Evolutionary conservation across 768 basidiomycete species (phyloP), one percentile per base, ranked within the genome.

Genomic region (Tricholoma hemisulphureum): DNA sequence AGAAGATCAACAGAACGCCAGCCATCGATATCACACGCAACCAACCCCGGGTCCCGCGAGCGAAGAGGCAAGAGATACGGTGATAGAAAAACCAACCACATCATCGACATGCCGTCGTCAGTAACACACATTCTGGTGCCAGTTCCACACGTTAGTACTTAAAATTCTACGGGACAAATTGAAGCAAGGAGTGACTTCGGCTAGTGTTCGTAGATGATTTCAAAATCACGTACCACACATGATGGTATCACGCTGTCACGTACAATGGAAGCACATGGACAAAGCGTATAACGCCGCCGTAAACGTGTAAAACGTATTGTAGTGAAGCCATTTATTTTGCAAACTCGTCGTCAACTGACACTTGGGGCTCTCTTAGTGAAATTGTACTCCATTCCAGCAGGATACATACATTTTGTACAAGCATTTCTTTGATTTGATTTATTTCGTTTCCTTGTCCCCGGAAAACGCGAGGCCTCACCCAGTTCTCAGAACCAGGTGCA

Each of bases 401-500:
- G 20, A 49, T 29, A 49, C 46, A 29, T 57, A 50, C 61, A 54
- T 53, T 48, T 41, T 21, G 23, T 37, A 50, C 32, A 24, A 55
- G 21, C 29, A 34, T 29, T 23, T 28, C n/a, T 23, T 56, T 46
- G 20, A 9, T 51, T 37, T 9, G n/a, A n/a, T 16, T 48, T 28
- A 48, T 18, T 26, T 18, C 6, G 26, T 31, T 14, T 31, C 26
- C 3, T 21, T 23, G 18, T 20, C 16, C 35, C 32, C 11, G 8
- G 35, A 31, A 52, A 2, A 35, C n/a, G 20, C 32, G 16, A 35
- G 28, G 18, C 9, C 57, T 83, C 74, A 93, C 16, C 77, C 92
- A 53, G 92, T 95, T 67, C 97, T 83, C 73, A 96, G 75, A 67
- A 99, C 90, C 63, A 98, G 67, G 72, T 99, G 97, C 20, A 98